Base-by-base conservation (phyloP, 495 filamentous ascomycete genomes). In the Tuber indicum region DNA sequence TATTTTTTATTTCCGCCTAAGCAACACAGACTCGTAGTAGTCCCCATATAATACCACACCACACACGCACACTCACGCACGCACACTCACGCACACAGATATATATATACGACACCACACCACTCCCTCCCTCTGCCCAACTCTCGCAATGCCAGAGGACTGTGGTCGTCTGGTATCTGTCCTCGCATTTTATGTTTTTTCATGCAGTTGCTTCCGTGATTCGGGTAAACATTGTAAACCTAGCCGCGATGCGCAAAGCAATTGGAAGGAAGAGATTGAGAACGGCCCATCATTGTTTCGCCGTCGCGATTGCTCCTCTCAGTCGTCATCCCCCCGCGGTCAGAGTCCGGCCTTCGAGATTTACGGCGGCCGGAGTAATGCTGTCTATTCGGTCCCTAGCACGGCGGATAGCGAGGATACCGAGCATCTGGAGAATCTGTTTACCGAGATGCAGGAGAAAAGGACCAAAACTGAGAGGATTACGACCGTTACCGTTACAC, bases 251-350 rank as follows among this genome's bases (percentile, higher is more conserved):
- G 73, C 77, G 8, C 76, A 78, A 39, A 43, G 70, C 8, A 73
- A 75, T 71, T 80, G 76, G 78, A 70, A 74, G n/a, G 78, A 78
- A 72, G 78, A 80, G 42, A 80, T 80, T 39, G 78, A 78, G 70
- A 26, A 46, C 70, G 76, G 78, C 8, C 78, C 78, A 10, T 75
- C 72, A 78, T 73, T 73, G 10, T 79, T 76, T 17, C 77, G 77
- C 36, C 73, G 69, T 72, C 74, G 52, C 70, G 75, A 75, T 73
- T 32, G 39, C 47, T 78, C 72, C 23, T 32, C 72, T 6, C 75
- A 78, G 41, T 66, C 72, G 39, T 75, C 78, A 26, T 72, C 76
- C 7, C 47, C 72, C 23, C 77, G 72, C 6, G 75, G 47, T 17
- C 58, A 66, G 58, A 66, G 58, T 36, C 58, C 58, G 4, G 58